These are phyloP conservation scores for Cystobasidium pallidum DNA, from an alignment of 1,284 basidiomycete species.

Conservation along the genomic window DNA sequence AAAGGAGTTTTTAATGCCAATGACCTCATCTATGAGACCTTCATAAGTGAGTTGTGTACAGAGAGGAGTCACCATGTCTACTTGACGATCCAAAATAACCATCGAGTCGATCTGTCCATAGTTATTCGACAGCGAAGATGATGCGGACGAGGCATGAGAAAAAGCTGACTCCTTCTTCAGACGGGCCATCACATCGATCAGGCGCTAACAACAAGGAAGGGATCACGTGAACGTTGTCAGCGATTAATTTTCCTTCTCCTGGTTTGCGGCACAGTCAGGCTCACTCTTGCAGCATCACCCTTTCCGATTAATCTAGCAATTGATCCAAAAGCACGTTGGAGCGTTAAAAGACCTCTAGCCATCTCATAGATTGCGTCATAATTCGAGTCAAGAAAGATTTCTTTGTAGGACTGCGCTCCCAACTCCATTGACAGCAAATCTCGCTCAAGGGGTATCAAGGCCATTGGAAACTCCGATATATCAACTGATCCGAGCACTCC, in stretches of 20 bases:
- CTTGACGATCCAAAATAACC: constrained; percentile 83
- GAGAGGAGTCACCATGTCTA: constrained; percentile 95
- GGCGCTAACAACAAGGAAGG: constrained; percentile 62
- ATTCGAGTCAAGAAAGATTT: constrained; percentile 63
- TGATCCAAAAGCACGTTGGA: constrained; percentile 83
- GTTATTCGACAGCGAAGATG: constrained; percentile 45
- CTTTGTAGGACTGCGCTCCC: constrained; percentile 63
- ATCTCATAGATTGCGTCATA: constrained; percentile 87
- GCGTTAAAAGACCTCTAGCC: constrained; percentile 78
- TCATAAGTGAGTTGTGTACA: constrained; percentile 96
- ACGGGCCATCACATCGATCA: constrained; percentile 72
- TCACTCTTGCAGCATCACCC: constrained; percentile 82
- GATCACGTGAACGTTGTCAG: not conserved
- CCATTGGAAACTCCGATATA: constrained; percentile 82
- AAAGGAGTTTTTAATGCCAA: constrained; percentile 75
- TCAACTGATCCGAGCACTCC: constrained; percentile 87
- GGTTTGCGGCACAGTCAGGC: constrained; percentile 49
- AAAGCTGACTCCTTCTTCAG: constrained; percentile 59
- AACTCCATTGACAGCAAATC: constrained; percentile 87
- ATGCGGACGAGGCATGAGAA: constrained; percentile 33
- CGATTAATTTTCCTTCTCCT: not conserved
- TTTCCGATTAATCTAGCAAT: constrained; percentile 94
- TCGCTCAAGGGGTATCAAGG: constrained; percentile 88
- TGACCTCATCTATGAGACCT: constrained; percentile 91
- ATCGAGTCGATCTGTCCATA: constrained; percentile 73